These are phyloP conservation scores for Reutealis trisperma DNA, from an alignment of 345 rosid genomes.

Conservation along the genomic window DNA sequence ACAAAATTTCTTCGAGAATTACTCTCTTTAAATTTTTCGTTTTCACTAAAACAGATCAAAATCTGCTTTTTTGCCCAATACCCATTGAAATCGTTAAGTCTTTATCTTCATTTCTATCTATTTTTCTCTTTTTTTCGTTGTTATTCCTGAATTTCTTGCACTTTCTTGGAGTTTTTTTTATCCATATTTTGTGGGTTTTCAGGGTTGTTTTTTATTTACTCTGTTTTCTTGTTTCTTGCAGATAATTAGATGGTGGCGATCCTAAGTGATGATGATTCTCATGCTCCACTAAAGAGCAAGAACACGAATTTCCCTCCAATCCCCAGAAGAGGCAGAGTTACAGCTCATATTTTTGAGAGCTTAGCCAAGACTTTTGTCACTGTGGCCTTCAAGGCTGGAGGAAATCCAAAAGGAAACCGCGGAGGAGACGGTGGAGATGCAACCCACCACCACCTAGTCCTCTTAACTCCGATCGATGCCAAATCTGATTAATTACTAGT, in stretches of 20 bases:
- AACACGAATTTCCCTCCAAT: conserved; percentile 14
- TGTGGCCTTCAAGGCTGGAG: not conserved
- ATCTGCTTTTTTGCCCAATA: not conserved
- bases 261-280: not conserved
- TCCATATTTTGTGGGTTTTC: not conserved
- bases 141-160: too few species aligned
- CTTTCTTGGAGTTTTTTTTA: not conserved
- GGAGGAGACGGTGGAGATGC: not conserved
- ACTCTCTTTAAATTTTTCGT: not conserved
- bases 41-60: not conserved
- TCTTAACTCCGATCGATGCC: not conserved
- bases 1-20: not conserved
- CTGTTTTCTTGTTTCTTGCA: conserved; percentile 11
- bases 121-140: too few species aligned
- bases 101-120: not conserved
- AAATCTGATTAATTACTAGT: not conserved
- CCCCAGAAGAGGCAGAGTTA: conserved; percentile 20
- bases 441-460: not conserved
- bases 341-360: conserved; percentile 28
- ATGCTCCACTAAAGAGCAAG: conserved; percentile 11
- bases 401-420: not conserved
- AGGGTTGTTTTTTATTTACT: not conserved
- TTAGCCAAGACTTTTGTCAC: conserved; percentile 11
- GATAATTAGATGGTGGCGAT: not conserved
- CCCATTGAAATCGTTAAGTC: not conserved